These are phyloP conservation scores for Oidiodendron maius DNA, from an alignment of 495 filamentous ascomycete species.

Conservation along the genomic window DNA sequence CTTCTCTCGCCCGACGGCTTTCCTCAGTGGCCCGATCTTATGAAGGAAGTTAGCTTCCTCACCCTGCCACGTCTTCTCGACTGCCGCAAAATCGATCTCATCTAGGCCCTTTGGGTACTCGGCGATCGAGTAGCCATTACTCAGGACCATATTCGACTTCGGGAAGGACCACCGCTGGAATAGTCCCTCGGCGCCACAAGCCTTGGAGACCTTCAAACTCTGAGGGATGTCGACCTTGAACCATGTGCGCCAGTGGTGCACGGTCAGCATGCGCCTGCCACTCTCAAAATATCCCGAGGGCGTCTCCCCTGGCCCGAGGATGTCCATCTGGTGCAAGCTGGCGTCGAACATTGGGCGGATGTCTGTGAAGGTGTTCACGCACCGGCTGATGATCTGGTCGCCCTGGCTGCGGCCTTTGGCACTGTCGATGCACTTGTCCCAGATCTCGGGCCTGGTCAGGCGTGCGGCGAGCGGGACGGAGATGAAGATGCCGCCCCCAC, in stretches of 20 bases:
- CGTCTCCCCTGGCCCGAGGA: slow-evolving; percentile 29
- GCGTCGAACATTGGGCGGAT: slow-evolving; percentile 10
- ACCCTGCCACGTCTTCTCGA: slow-evolving; percentile 21
- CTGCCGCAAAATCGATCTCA: neutral
- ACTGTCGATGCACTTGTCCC: slow-evolving; percentile 10
- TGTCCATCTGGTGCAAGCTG: slow-evolving; percentile 40
- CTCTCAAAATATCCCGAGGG: slow-evolving; percentile 48
- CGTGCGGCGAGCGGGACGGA: slow-evolving; percentile 51
- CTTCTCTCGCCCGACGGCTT: slow-evolving; percentile 5
- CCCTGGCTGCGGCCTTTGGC: slow-evolving; percentile 9
- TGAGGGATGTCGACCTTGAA: slow-evolving; percentile 44
- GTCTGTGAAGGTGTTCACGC: slow-evolving; percentile 6
- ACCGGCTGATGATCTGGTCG: slow-evolving; percentile 16
- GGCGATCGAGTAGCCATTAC: slow-evolving; percentile 50
- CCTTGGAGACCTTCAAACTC: slow-evolving; percentile 34
- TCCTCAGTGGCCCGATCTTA: slow-evolving; percentile 14
- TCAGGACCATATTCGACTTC: slow-evolving; percentile 43
- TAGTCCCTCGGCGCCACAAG: slow-evolving; percentile 50
- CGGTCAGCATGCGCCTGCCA: slow-evolving; percentile 45
- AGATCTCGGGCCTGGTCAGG: slow-evolving; percentile 37
- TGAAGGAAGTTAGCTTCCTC: slow-evolving; percentile 1
- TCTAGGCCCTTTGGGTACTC: slow-evolving; percentile 32
- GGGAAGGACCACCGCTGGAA: slow-evolving; percentile 48
- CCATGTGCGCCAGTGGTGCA: slow-evolving; percentile 55
- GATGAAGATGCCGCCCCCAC: slow-evolving; percentile 65